phyloP scores from a whole-genome alignment of 2,329 filamentous ascomycete species.

The Epicoccum sorghinum region DNA sequence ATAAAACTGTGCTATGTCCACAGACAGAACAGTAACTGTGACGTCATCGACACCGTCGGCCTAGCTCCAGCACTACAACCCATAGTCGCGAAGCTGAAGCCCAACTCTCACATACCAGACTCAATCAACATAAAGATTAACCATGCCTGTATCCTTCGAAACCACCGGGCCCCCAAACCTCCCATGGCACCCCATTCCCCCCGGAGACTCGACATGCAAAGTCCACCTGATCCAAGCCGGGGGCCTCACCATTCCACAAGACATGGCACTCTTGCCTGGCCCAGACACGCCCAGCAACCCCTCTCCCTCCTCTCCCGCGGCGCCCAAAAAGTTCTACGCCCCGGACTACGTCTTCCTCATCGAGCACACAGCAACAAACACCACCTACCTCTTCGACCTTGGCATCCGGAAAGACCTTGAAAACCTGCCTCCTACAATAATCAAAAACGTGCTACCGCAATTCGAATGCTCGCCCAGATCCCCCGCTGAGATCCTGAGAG shows the following conservation, averaged over 20 bases:
- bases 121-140: too few relatives aligned
- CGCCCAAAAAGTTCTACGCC: slow-evolving; percentile 26
- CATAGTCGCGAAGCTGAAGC: not conserved
- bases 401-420: slow-evolving; percentile 57
- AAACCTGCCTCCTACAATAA: slow-evolving; percentile 48
- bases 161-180: slow-evolving; percentile 10
- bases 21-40: too few relatives aligned
- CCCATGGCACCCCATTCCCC: slow-evolving; percentile 38
- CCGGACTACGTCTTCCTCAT: slow-evolving; percentile 44
- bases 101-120: not conserved
- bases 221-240: slow-evolving; percentile 46
- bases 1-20: too few relatives aligned
- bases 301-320: slow-evolving; percentile 30
- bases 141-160: slow-evolving; percentile 3
- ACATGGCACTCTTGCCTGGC: slow-evolving; percentile 54
- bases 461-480: slow-evolving; percentile 44
- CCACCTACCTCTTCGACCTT: slow-evolving; percentile 60
- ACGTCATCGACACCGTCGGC: too few relatives aligned
- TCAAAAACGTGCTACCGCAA: slow-evolving; percentile 50
- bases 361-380: slow-evolving; percentile 34
- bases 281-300: slow-evolving; percentile 48
- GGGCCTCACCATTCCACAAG: slow-evolving; percentile 54
- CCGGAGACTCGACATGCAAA: slow-evolving; percentile 31
- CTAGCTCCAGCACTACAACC: too few relatives aligned
- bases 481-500: slow-evolving; percentile 35